Base-by-base conservation (phyloP, 257 asterid species). In the Solanum pinnatisectum region DNA sequence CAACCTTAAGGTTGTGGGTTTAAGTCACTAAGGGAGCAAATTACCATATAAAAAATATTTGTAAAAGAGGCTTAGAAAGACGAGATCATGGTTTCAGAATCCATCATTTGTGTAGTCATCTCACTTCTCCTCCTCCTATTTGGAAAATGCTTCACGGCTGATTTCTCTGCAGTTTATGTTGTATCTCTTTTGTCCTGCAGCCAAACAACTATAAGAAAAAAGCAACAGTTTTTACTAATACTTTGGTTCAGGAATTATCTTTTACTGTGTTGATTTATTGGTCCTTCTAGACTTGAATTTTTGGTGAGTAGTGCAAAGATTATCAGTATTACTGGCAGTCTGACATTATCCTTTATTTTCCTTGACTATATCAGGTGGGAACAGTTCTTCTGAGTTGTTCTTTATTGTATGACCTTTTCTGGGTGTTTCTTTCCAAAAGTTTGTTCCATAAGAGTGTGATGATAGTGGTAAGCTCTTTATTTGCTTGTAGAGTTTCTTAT, bases 391-490 rank as follows among this genome's bases (percentile, higher is more conserved):
- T 97, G 52, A 88, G 98, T 46, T 96, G 98, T 88, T 98, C 99
- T 8, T 95, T 97, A 93, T 87, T 97, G 87, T 97, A 97, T 44
- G 99, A 97, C 91, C 96, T 97, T 15, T 95, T 96, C 87, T 97
- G 99, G 99, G 99, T 97, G 87, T 97, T 97, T 74, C 89, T 95
- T 91, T 94, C 99, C 72, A 94, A 97, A 88, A 88, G 90, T 96
- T 92, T 93, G 98, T 97, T 97, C 94, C 93, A 96, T 27, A 93
- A 97, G 95, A 97, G 99, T 56, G 98, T 97, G 76, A 97, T 97
- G 99, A 97, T 97, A 90, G 99, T 97, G 96, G 99, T 97, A 87
- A 90, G 95, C 84, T 76, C 46, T 73, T 78, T 84, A 63, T 59
- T 65, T 37, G 49, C 63, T 73, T 86, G 84, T 52, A 30, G 25